Base-by-base conservation (phyloP, 257 asterid genomes). In the Solanum clarkiae region DNA sequence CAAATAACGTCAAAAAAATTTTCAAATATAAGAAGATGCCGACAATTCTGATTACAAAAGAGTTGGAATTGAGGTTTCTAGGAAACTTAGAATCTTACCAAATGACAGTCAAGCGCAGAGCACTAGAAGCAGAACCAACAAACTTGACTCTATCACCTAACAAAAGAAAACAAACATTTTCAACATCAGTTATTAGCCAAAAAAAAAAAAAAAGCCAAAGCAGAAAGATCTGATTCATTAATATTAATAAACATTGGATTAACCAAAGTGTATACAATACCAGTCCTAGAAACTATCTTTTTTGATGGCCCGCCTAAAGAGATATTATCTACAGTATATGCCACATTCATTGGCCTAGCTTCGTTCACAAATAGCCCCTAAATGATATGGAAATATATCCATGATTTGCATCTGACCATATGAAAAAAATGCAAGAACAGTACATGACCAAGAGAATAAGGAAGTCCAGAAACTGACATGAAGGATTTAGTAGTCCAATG, bases 141-240 rank as follows among this genome's bases (percentile, higher is more conserved):
- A 89, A 95, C 86, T 90, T 95, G 79, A 95, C 98, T 90, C 92
- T 93, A 84, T 94, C 98, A 87, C 98, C 98, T 95, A 83, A 32
- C 3, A 32, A 32, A 32, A 32, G 36, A 32, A 32, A 32, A 2
- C 36, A 32, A 59, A 68, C 69, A 79, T 86, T 84, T 68, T 82
- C 84, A 81, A 88, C 72, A 77, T 87, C 80, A 85, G 82, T 26
- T 51, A 86, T 32, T 59, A 3, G 86, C 57, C 5, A 9, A 45
- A 45, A 45, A 9, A 45, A 45, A 45, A 32, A 32, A 32, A 57
- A 68, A 40, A 42, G 4, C 12, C 6, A 45, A 10, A 36, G n/a
- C 16, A 36, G 44, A 68, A 68, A 68, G 10, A 65, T 16, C 15
- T 32, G 36, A 68, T 68, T 68, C 49, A 51, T 68, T 68, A 68